Evolutionary conservation across 2,329 filamentous ascomycete species (phyloP).

Genomic region (Aspergillus aculeatus): DNA sequence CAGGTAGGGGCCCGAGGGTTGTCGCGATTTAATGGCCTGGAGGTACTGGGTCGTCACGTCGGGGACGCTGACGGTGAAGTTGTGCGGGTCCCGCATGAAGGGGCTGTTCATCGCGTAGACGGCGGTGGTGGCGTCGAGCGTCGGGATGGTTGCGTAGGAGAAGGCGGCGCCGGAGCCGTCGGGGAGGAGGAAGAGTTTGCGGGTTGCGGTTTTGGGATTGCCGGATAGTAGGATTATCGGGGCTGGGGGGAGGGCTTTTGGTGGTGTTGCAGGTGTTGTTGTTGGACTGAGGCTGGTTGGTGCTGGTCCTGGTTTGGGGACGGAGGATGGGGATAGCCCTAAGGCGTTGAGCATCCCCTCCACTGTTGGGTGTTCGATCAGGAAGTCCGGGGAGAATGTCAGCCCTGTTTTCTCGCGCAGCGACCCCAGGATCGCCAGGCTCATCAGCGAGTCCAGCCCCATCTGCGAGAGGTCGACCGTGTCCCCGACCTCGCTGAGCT

Average conservation of each 20-base stretch:
- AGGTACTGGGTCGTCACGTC: constrained; percentile 38
- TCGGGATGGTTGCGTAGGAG: constrained; percentile 42
- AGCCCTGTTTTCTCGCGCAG: constrained; percentile 1
- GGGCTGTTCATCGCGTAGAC: constrained; percentile 54
- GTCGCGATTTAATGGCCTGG: constrained; percentile 44
- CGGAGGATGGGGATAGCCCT: no score
- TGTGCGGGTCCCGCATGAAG: constrained; percentile 35
- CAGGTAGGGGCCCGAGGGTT: constrained; percentile 58
- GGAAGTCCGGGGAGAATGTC: neutral
- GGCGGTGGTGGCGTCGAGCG: constrained; percentile 41
- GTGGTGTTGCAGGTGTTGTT: no score
- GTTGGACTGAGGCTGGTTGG: no score
- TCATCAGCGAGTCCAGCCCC: constrained; percentile 11
- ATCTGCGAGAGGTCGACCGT: neutral
- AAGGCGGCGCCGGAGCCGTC: constrained; percentile 50
- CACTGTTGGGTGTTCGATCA: no score
- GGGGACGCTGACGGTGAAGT: constrained; percentile 32
- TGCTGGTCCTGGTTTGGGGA: no score
- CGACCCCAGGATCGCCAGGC: constrained; percentile 4
- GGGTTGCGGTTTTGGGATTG: constrained; percentile 5
- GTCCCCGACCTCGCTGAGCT: neutral
- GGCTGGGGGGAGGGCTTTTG: no score
- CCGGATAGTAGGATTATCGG: constrained; percentile 9
- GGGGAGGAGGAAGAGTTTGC: constrained; percentile 47
- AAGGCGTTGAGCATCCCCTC: no score